Evolutionary conservation across 78 protist species (phyloP).

Genomic region (Dictyostelium discoideum): DNA sequence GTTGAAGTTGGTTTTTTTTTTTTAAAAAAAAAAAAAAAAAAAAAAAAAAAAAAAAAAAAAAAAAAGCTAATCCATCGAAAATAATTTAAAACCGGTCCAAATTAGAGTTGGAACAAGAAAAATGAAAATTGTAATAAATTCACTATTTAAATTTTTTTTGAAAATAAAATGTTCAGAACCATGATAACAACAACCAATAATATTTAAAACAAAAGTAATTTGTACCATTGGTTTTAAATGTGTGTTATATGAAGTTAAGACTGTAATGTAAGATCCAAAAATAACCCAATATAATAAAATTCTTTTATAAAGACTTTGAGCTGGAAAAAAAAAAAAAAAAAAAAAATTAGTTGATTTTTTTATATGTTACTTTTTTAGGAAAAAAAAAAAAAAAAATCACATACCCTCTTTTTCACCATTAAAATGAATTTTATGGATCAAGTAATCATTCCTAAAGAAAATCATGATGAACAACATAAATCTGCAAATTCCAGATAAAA

Average conservation of each 20-base stretch:
- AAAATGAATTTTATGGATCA: not conserved
- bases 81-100: not conserved
- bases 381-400: not conserved
- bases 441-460: not conserved
- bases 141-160: not conserved
- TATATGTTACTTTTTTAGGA: no score
- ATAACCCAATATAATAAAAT: not conserved
- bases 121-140: not conserved
- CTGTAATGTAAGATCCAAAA: not conserved
- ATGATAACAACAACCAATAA: not conserved
- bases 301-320: not conserved
- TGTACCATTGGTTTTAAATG: not conserved
- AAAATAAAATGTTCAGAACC: not conserved
- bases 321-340: not conserved
- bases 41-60: no score
- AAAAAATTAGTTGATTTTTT: no score
- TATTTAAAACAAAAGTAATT: not conserved
- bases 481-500: not conserved
- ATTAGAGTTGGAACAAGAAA: not conserved
- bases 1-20: no score
- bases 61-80: not conserved
- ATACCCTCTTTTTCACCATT: not conserved
- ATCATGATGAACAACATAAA: not conserved
- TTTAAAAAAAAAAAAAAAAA: no score
- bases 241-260: not conserved